Conservation (phyloP, 2,329 filamentous ascomycete species). For the Diaporthe vaccinii region DNA sequence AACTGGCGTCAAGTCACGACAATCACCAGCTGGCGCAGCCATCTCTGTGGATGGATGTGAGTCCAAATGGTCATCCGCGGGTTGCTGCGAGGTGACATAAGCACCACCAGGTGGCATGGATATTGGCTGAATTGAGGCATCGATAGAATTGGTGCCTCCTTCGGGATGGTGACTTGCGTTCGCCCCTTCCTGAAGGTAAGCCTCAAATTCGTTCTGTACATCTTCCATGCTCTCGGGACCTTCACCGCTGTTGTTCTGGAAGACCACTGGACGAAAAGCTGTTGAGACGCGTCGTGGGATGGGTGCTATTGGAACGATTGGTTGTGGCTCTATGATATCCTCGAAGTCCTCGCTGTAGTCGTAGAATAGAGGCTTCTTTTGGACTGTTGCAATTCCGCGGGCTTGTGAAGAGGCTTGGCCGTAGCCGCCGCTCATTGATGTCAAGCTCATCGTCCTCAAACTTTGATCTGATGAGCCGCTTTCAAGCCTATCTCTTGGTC, state of each 20-base stretch:
- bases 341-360: conserved; percentile 68
- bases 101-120: not conserved
- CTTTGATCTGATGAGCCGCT: conserved; percentile 54
- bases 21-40: not conserved
- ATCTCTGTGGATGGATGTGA: not conserved
- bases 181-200: conserved; percentile 27
- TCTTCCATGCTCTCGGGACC: conserved; percentile 19
- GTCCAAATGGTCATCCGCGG: not conserved
- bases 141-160: no score
- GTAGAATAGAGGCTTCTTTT: conserved; percentile 60
- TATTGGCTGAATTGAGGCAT: not conserved
- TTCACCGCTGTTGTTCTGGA: conserved; percentile 1
- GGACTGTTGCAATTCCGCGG: conserved; percentile 43
- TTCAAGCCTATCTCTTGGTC: conserved; percentile 51
- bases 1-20: not conserved
- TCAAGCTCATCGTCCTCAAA: conserved; percentile 61
- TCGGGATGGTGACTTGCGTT: conserved; percentile 5
- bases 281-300: conserved; percentile 45
- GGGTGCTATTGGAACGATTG: conserved; percentile 49
- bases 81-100: not conserved
- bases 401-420: conserved; percentile 47
- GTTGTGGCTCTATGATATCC: conserved; percentile 40
- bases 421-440: conserved; percentile 66
- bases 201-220: conserved; percentile 23
- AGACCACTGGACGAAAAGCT: not conserved